Conservation (phyloP, 2,329 filamentous ascomycete genomes). For the Colletotrichum echinochloae region DNA sequence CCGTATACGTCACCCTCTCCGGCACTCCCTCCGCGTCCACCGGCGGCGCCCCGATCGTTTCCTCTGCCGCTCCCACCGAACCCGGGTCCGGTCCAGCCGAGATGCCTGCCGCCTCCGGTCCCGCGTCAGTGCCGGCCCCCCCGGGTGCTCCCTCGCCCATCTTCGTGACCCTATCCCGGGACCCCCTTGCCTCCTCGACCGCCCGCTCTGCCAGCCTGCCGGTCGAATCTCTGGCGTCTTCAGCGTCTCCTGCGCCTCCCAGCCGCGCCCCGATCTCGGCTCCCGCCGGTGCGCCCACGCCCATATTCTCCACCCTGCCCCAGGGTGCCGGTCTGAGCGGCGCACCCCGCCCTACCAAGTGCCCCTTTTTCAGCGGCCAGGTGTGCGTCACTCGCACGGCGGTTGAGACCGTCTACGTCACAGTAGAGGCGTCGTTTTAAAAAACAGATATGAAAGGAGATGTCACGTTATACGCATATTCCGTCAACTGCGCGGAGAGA, state of each 20-base stretch:
- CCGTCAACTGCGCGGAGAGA: not conserved
- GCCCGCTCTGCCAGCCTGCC: not conserved
- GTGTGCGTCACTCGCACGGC: constrained; percentile 15
- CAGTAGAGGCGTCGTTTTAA: not conserved
- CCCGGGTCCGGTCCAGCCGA: not conserved
- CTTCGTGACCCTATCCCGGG: not conserved
- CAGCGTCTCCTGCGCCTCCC: not conserved
- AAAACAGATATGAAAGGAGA: too few species aligned
- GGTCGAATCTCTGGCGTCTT: not conserved
- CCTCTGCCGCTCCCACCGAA: not conserved
- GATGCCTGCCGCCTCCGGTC: not conserved
- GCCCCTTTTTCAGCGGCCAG: not conserved
- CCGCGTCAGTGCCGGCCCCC: not conserved
- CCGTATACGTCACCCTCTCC: constrained; percentile 34
- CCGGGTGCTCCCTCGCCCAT: not conserved
- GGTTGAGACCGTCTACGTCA: constrained; percentile 29
- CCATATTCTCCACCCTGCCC: constrained; percentile 26
- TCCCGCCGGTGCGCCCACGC: constrained; percentile 15
- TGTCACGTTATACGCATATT: not conserved
- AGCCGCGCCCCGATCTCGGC: constrained; percentile 2
- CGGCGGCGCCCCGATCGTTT: not conserved
- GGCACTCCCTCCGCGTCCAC: constrained; percentile 19
- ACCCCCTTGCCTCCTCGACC: not conserved
- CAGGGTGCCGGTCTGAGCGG: not conserved
- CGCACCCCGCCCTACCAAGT: constrained; percentile 11